A percentile compares a stretch with the other conserved stretches of the same genome.
phyloP scores from a whole-genome alignment of 768 basidiomycete genomes.

The Kwoniella mangroviensis region DNA sequence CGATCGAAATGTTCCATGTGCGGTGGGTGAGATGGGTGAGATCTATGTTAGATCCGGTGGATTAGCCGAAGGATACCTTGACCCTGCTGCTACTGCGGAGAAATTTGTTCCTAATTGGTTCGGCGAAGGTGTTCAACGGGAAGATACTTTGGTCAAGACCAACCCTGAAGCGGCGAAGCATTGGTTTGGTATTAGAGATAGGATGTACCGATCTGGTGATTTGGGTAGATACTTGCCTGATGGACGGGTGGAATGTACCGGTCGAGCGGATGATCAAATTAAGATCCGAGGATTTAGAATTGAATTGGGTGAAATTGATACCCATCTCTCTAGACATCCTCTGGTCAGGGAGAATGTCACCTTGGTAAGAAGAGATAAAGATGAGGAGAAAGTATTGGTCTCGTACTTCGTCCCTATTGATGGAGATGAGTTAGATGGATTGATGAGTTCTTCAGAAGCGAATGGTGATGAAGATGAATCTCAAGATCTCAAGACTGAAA shows the following conservation, averaged over 20 bases:
- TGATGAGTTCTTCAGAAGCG: constrained; percentile 60
- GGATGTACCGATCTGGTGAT: constrained; percentile 98
- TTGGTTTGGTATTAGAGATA: constrained; percentile 94
- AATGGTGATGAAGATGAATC: constrained; percentile 38
- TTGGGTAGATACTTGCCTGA: constrained; percentile 90
- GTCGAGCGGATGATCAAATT: constrained; percentile 96
- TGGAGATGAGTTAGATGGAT: constrained; percentile 67
- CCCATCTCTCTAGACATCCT: constrained; percentile 88
- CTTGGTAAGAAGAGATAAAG: constrained; percentile 92
- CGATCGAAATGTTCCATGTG: constrained; percentile 82
- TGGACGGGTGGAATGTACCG: constrained; percentile 94
- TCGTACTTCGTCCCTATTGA: constrained; percentile 94
- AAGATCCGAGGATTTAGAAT: constrained; percentile 99
- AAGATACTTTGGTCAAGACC: constrained; percentile 70
- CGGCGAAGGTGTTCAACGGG: constrained; percentile 61
- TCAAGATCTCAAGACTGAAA: constrained; percentile 66
- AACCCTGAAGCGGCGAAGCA: constrained; percentile 66
- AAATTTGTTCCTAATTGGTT: constrained; percentile 99
- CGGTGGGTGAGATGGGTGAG: constrained; percentile 95
- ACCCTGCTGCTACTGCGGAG: constrained; percentile 76
- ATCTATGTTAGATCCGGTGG: constrained; percentile 98
- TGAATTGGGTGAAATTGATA: constrained; percentile 97
- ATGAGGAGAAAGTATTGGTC: constrained; percentile 98
- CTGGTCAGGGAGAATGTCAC: constrained; percentile 97
- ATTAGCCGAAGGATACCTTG: constrained; percentile 91